A percentile compares a stretch with the other conserved stretches of the same genome.
phyloP scores from a whole-genome alignment of 2,329 filamentous ascomycete species.

The Coleophoma cylindrospora region DNA sequence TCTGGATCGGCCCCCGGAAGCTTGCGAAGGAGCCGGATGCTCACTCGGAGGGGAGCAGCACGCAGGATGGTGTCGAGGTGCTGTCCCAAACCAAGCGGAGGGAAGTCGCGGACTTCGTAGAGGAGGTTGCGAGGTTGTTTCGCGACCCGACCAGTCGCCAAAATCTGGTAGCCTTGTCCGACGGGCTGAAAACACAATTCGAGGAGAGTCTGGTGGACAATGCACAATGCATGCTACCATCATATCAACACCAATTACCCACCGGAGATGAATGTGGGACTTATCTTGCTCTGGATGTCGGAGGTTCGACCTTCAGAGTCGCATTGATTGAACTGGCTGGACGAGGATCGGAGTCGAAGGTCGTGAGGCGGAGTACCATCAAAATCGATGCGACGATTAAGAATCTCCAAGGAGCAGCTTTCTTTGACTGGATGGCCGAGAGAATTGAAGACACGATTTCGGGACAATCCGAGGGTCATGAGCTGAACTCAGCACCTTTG shows the following conservation, averaged over 20 bases:
- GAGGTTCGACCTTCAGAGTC: constrained; percentile 62
- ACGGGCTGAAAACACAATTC: constrained; percentile 49
- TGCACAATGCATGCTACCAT: constrained; percentile 58
- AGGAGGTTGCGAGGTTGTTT: constrained; percentile 48
- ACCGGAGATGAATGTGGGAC: constrained; percentile 53
- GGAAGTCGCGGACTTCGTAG: constrained; percentile 46
- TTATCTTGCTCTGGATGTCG: constrained; percentile 62
- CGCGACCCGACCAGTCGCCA: constrained; percentile 41
- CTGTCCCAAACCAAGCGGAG: constrained; percentile 7
- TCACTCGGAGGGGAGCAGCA: not conserved
- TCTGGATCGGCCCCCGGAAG: constrained; percentile 41
- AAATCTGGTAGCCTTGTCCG: constrained; percentile 36
- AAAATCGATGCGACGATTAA: constrained; percentile 52
- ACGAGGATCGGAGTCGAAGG: constrained; percentile 39
- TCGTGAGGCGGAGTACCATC: constrained; percentile 50
- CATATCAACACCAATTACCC: constrained; percentile 60
- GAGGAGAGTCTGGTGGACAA: constrained; percentile 45
- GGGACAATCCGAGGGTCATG: constrained; percentile 32
- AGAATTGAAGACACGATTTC: constrained; percentile 52
- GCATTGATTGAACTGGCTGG: constrained; percentile 57
- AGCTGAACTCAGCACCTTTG: constrained; percentile 34
- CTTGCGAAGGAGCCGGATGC: not conserved
- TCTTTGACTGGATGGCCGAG: constrained; percentile 66
- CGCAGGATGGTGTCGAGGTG: not conserved
- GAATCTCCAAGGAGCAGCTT: constrained; percentile 49